Conservation (phyloP, 1,139 yeast species). For the Hansenula lynferdii region DNA sequence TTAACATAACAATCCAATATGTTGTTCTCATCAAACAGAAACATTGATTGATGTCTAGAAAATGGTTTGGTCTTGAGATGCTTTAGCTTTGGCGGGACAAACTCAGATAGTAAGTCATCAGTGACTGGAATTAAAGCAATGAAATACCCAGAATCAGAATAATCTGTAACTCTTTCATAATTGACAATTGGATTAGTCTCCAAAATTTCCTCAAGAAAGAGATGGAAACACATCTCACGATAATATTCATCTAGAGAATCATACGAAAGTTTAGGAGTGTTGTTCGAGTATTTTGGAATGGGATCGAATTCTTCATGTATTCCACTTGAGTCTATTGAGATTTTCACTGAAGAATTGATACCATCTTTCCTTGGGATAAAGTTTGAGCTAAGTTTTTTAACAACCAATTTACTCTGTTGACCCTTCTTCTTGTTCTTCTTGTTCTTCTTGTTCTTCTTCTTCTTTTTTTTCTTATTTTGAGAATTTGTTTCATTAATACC, state of each 20-base stretch:
- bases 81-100: constrained; percentile 15
- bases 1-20: constrained; percentile 45
- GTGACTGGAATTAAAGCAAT: constrained; percentile 25
- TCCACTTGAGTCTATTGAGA: no score
- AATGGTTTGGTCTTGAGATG: constrained; percentile 31
- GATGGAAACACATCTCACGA: constrained; percentile 53
- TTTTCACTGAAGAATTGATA: no score
- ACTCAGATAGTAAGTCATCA: constrained; percentile 27
- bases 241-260: constrained; percentile 48
- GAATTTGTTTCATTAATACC: no score
- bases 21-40: constrained; percentile 32
- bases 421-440: no score
- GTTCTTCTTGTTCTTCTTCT: no score
- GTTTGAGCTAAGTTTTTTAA: no score
- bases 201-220: no score
- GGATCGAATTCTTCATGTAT: no score
- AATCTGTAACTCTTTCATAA: constrained; percentile 50
- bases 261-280: constrained; percentile 44
- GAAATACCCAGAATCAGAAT: constrained; percentile 34
- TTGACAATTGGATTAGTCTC: neutral
- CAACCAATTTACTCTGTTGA: no score
- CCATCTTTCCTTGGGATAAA: no score
- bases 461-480: no score
- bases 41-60: constrained; percentile 40
- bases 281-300: no score